A percentile compares a stretch with the other conserved stretches of the same genome.
phyloP scores from a whole-genome alignment of 352 stramenopile species.

The Pythium apleroticum region DNA sequence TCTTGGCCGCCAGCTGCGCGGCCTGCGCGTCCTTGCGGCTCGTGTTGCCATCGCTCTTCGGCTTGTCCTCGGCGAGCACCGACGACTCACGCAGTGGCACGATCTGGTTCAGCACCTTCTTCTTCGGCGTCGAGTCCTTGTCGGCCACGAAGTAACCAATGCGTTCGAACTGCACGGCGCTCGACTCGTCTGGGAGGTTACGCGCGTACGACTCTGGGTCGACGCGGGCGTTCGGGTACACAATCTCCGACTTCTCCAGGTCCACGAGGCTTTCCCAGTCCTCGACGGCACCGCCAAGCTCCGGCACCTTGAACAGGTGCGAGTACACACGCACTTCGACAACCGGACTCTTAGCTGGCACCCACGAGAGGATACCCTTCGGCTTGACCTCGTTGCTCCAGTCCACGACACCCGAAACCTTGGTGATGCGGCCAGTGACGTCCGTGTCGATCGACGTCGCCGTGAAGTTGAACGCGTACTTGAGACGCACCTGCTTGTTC shows the following conservation, averaged over 20 bases:
- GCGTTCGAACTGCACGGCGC: constrained; percentile 96
- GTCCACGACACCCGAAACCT: constrained; percentile 66
- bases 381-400: constrained; percentile 84
- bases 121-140: constrained; percentile 90
- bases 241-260: constrained; percentile 76
- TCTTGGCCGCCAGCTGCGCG: constrained; percentile 88
- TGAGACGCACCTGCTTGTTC: constrained; percentile 95
- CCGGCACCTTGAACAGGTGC: constrained; percentile 95
- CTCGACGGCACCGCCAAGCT: constrained; percentile 52
- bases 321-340: constrained; percentile 96
- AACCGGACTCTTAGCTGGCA: constrained; percentile 75
- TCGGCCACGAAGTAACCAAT: constrained; percentile 98
- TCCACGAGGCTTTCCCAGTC: constrained; percentile 88
- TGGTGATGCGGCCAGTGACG: constrained; percentile 46
- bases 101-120: constrained; percentile 97
- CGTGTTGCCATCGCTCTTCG: constrained; percentile 41
- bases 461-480: constrained; percentile 94
- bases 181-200: constrained; percentile 41
- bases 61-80: constrained; percentile 47
- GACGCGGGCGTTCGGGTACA: constrained; percentile 88
- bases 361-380: constrained; percentile 97
- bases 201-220: constrained; percentile 71
- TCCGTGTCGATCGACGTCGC: constrained; percentile 90
- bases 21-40: constrained; percentile 86
- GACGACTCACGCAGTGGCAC: constrained; percentile 92